A percentile compares a stretch with the other conserved stretches of the same genome.
These are phyloP conservation scores for Rhodotorula babjevae DNA, from an alignment of 768 basidiomycete genomes.

Conservation along the genomic window DNA sequence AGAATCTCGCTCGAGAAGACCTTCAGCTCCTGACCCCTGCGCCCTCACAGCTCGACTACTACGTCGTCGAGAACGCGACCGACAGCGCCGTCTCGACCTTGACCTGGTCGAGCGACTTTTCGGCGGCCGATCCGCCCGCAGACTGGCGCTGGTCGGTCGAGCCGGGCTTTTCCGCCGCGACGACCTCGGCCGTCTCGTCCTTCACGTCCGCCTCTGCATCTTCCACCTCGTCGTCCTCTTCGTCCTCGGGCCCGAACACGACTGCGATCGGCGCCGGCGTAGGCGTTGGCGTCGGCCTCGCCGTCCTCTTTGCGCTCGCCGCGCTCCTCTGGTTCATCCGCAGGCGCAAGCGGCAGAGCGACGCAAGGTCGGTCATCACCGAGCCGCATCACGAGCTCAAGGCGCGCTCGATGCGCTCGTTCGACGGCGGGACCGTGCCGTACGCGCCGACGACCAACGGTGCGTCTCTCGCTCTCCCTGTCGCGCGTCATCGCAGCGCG, in stretches of 20 bases:
- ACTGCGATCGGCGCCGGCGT: constrained; percentile 9
- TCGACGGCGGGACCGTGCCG: background rate
- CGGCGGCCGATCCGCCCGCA: background rate
- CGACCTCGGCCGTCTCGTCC: background rate
- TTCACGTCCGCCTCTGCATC: background rate
- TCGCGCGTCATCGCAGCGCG: too few relatives aligned
- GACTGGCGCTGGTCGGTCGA: background rate
- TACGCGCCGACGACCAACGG: background rate
- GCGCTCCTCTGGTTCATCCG: background rate
- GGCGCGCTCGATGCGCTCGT: too few relatives aligned
- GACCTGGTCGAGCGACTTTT: background rate
- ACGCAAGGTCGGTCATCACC: background rate
- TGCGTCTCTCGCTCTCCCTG: background rate
- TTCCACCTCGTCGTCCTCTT: background rate
- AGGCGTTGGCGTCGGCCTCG: constrained; percentile 13
- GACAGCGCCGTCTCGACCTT: background rate
- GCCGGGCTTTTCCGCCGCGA: background rate
- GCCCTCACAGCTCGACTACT: constrained; percentile 12
- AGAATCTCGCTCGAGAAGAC: too few relatives aligned
- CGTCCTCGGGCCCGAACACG: background rate
- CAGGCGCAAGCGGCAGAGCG: background rate
- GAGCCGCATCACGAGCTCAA: background rate
- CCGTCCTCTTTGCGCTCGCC: background rate
- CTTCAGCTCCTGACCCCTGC: too few relatives aligned
- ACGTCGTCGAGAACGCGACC: background rate